Evolutionary conservation across 2,329 filamentous ascomycete species (phyloP).

Genomic region (Diaporthe caulivora): DNA sequence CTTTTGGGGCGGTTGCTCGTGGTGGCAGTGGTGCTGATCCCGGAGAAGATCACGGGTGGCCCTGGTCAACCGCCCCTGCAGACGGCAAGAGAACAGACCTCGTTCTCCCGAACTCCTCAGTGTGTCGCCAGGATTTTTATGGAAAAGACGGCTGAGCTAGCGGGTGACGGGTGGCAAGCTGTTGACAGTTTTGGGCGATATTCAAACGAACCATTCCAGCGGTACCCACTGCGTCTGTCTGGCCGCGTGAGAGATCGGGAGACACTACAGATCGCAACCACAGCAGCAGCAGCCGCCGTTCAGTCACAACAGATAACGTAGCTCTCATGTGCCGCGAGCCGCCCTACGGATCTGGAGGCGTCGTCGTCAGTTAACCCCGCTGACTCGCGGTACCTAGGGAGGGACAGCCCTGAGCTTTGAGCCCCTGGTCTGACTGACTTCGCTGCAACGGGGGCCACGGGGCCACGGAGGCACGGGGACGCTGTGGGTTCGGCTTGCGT

Average conservation of each 20-base stretch:
- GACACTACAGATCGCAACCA: too few species aligned
- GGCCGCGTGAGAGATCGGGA: neutral
- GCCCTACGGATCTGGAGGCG: slow-evolving; percentile 13
- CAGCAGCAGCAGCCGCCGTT: neutral
- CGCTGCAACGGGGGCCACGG: neutral
- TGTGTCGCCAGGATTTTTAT: slow-evolving; percentile 16
- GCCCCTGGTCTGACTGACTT: slow-evolving; percentile 16
- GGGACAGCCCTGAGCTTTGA: slow-evolving; percentile 18
- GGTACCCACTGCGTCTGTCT: neutral
- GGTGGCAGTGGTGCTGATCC: slow-evolving; percentile 27
- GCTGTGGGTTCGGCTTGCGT: slow-evolving; percentile 28
- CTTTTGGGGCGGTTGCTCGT: slow-evolving; percentile 14
- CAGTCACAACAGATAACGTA: neutral
- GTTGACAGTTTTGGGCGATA: neutral
- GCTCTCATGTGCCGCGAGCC: slow-evolving; percentile 1
- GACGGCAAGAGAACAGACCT: slow-evolving; percentile 30
- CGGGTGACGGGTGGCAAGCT: slow-evolving; percentile 2
- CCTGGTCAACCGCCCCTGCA: slow-evolving; percentile 9
- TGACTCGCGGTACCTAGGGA: slow-evolving; percentile 25
- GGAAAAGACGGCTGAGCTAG: slow-evolving; percentile 9
- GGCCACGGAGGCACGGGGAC: neutral
- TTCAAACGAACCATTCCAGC: slow-evolving; percentile 8
- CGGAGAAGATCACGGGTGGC: slow-evolving; percentile 29
- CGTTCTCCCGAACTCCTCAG: slow-evolving; percentile 27
- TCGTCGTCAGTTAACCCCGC: slow-evolving; percentile 12